Percentiles rank a stretch among this genome's conserved stretches.
phyloP scores from a whole-genome alignment of 2,329 filamentous ascomycete genomes.

The Phoma herbarum region DNA sequence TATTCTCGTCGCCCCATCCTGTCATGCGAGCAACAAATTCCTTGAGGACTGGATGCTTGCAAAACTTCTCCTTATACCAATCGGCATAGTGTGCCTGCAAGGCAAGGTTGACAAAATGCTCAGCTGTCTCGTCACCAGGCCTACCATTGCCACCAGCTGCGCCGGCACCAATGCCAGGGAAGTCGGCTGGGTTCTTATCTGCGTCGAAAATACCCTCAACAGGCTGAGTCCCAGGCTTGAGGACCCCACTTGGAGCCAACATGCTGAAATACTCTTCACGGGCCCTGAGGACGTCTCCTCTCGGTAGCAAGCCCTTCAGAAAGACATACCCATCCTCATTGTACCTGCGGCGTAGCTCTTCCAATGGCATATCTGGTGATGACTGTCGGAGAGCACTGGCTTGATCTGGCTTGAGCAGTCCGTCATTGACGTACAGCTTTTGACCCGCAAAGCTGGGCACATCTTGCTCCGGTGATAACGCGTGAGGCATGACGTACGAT shows the following conservation, averaged over 20 bases:
- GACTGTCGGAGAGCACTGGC: constrained; percentile 56
- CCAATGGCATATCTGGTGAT: constrained; percentile 55
- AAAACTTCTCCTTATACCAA: constrained; percentile 62
- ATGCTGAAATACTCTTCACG: constrained; percentile 64
- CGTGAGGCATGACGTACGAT: constrained; percentile 44
- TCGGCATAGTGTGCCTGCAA: constrained; percentile 60
- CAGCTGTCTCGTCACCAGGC: constrained; percentile 54
- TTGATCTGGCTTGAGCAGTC: constrained; percentile 57
- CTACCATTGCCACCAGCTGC: constrained; percentile 55
- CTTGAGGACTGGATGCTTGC: constrained; percentile 60
- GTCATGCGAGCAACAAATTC: constrained; percentile 62
- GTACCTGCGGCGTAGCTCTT: constrained; percentile 59
- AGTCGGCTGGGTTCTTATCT: constrained; percentile 54
- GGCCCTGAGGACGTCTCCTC: constrained; percentile 61
- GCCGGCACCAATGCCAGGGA: constrained; percentile 64
- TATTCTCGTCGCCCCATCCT: constrained; percentile 61
- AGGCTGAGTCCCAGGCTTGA: constrained; percentile 62
- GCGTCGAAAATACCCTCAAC: constrained; percentile 64
- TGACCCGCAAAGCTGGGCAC: constrained; percentile 37
- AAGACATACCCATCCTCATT: constrained; percentile 64
- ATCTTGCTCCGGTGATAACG: constrained; percentile 36
- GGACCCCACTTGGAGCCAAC: constrained; percentile 63
- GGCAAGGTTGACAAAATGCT: constrained; percentile 60
- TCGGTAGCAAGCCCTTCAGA: constrained; percentile 63
- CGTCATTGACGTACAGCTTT: constrained; percentile 57